Percentiles rank a stretch among this genome's conserved stretches.
phyloP scores from a whole-genome alignment of 2,329 filamentous ascomycete genomes.

The Coniochaeta sp. region DNA sequence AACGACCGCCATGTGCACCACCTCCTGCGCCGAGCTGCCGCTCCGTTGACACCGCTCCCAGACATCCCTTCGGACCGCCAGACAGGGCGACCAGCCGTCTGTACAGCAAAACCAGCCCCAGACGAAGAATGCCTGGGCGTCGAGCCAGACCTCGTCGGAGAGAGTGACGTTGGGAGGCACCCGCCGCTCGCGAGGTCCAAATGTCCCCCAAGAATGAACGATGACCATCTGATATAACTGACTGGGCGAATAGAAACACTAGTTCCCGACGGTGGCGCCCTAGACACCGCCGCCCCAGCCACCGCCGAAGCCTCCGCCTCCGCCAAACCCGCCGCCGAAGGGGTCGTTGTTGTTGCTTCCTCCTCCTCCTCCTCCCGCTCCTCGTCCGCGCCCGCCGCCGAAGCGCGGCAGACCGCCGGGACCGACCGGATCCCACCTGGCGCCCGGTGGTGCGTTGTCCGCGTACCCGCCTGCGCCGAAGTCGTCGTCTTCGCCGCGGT shows the following conservation, averaged over 20 bases:
- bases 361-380: no score
- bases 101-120: not conserved
- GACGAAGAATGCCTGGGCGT: not conserved
- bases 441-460: conserved; percentile 73
- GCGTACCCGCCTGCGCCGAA: conserved; percentile 46
- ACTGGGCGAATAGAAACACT: not conserved
- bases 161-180: not conserved
- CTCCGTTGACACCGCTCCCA: not conserved
- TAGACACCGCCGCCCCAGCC: conserved; percentile 9
- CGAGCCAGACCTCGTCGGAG: not conserved
- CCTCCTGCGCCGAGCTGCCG: not conserved
- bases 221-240: not conserved
- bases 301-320: conserved; percentile 6
- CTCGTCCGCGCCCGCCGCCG: conserved; percentile 30
- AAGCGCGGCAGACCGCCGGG: conserved; percentile 50
- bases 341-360: not conserved
- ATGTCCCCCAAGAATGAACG: not conserved
- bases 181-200: not conserved
- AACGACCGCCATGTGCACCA: not conserved
- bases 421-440: conserved; percentile 83
- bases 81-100: not conserved
- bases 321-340: conserved; percentile 16
- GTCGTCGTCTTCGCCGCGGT: conserved; percentile 32
- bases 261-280: conserved; percentile 1
- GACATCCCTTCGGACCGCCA: not conserved